A percentile compares a stretch with the other conserved stretches of the same genome.
phyloP scores from a whole-genome alignment of 345 rosid species.

The Euphorbia tirucalli region DNA sequence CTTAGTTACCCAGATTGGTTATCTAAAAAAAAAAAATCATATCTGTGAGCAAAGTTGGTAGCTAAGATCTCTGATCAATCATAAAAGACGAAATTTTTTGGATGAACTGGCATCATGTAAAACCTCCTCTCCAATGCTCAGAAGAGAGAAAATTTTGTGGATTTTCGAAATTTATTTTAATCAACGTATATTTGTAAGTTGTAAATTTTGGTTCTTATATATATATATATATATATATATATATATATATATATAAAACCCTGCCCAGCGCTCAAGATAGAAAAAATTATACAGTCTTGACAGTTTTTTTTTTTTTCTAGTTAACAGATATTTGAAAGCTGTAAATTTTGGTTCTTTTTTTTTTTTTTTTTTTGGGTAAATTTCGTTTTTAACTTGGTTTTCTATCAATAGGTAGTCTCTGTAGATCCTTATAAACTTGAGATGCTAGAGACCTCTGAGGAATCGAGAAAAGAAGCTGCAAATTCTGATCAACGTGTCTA shows the following conservation, averaged over 20 bases:
- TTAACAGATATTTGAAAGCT: background rate
- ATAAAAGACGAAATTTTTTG: no score
- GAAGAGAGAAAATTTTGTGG: background rate
- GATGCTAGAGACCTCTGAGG: conserved; percentile 14
- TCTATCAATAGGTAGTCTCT: background rate
- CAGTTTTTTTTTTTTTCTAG: background rate
- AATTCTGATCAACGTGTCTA: conserved; percentile 8
- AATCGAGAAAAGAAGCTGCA: background rate
- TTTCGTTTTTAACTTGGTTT: background rate
- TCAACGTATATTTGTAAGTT: no score
- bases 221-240: no score
- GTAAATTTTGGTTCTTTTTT: no score
- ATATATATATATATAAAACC: no score
- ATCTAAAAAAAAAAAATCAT: no score
- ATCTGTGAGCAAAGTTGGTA: no score
- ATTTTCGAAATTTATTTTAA: background rate
- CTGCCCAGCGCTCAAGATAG: no score
- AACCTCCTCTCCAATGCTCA: background rate
- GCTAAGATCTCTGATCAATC: no score
- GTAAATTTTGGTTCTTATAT: no score
- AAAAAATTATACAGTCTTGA: no score
- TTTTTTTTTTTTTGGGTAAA: background rate
- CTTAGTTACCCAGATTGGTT: no score
- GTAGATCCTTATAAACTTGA: background rate
- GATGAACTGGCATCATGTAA: background rate